These are phyloP conservation scores for Solanum hybrid DNA, from an alignment of 305 asterid genomes.

Conservation along the genomic window DNA sequence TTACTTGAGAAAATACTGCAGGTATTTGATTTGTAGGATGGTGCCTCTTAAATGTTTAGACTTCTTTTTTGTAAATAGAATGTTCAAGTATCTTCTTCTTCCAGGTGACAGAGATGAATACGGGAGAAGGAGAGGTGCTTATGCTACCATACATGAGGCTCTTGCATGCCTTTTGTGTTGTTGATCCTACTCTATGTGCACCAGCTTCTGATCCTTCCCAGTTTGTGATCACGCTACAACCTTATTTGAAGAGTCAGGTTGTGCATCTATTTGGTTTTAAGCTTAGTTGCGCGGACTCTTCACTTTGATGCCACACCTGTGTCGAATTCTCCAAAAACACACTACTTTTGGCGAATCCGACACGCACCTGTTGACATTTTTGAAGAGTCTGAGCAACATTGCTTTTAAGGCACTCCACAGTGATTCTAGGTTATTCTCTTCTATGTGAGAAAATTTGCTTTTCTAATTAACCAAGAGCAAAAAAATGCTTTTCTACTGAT, in stretches of 20 bases:
- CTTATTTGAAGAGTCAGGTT: conserved; percentile 96
- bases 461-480: neutral
- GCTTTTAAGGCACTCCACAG: neutral
- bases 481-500: neutral
- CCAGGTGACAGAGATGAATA: conserved; percentile 74
- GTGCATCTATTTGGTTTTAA: neutral
- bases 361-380: neutral
- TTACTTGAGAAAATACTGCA: conserved; percentile 84
- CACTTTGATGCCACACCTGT: neutral
- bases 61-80: neutral
- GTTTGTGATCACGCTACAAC: conserved; percentile 89
- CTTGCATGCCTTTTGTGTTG: conserved; percentile 88
- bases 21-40: conserved; percentile 38
- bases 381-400: neutral
- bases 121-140: conserved; percentile 61
- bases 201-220: conserved; percentile 98
- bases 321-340: neutral
- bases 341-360: neutral
- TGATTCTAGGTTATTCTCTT: neutral
- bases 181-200: conserved; percentile 85
- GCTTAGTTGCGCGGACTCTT: neutral
- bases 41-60: neutral
- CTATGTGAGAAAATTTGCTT: neutral
- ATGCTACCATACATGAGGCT: conserved; percentile 92
- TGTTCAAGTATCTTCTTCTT: conserved; percentile 10